Evolutionary conservation across 2,329 filamentous ascomycete species (phyloP), one percentile per base, ranked within the genome.

Genomic region (Lachnellula occidentalis): DNA sequence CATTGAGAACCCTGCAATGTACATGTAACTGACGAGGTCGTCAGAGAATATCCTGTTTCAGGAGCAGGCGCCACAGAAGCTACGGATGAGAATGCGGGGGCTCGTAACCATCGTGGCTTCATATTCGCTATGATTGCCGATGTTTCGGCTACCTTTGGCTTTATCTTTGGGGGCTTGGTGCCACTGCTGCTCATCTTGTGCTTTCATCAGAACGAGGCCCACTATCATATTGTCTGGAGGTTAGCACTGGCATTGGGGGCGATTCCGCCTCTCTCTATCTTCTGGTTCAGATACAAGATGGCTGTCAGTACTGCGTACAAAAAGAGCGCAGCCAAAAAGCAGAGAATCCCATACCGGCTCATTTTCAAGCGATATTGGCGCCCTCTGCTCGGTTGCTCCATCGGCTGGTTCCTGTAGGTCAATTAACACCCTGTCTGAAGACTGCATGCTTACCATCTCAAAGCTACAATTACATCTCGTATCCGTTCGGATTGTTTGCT

Each of bases 71-170:
- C 78, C 0, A 71, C 74, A 14, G 79, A 82, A 62, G 76, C 78
- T 0, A 76, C 78, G 2, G 78, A 82, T 54, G 78, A 81, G 61
- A 72, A 68, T 46, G 66, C 61, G 8, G 61, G 67, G 6, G 70
- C 73, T 48, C 72, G 77, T 34, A 77, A 76, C 55, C 71, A 71
- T 39, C 70, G 78, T 36, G 78, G 79, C 5, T 79, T 80, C 66
- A 76, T 81, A 64, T 80, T 82, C 55, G 77, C 77, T 17, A 74
- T 81, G 72, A 71, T 80, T 19, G 72, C 74, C 1, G 76, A 80
- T 58, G 64, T 82, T 9, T 76, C 78, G 1, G 69, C 73, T 1
- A 75, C 74, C 1, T 65, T 81, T 19, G 78, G 78, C 0, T 80
- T 78, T 57, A 73, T 77, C 4, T 78, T 74, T 64, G 75, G 72